Evolutionary conservation across 2,329 filamentous ascomycete species (phyloP), one percentile per base, ranked within the genome.

Genomic region (Elsinoe australis): DNA sequence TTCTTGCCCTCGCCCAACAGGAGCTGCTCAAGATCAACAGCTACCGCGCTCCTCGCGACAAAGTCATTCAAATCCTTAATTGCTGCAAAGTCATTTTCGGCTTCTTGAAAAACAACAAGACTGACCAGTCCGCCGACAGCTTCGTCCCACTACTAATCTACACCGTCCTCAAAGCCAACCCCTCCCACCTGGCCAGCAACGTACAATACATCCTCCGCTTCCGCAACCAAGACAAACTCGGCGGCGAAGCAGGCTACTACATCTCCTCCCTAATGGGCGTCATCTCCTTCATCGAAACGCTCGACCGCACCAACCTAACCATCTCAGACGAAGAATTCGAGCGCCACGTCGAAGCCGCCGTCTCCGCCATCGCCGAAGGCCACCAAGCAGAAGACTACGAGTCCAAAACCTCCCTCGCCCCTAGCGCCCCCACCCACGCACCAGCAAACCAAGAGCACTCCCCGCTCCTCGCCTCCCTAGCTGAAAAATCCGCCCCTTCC

Each of bases 11-110:
- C 32, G 92, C 92, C 15, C 88, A 95, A 61, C 87, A 95, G 76
- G 92, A 98, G 66, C 73, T 98, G 10, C 70, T 94, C 29, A 98
- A 98, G 65, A 95, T 98, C 61, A 94, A 90, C 61, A 92, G 86
- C 6, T 98, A 98, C 62, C 80, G 94, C 56, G 92, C 92, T n/a
- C 92, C 92, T 3, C 75, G 92, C 58, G 92, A 98, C 71, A 98
- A 98, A 67, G 92, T 98, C 49, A 96, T 98, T 42, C 98, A 92
- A 65, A 87, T 96, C 36, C 71, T 98, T 49, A 98, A 98, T 67
- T 95, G 89, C 69, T 98, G 92, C 78, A 98, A 98, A 68, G 94
- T 98, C 54, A 96, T 98, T 54, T 96, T 98, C 66, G 92, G 90
- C 14, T 79, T 95, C 41, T 71, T 98, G 46, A 89, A 90, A 56